phyloP scores from a whole-genome alignment of 2,329 filamentous ascomycete species.

The Hypoxylon sp. region DNA sequence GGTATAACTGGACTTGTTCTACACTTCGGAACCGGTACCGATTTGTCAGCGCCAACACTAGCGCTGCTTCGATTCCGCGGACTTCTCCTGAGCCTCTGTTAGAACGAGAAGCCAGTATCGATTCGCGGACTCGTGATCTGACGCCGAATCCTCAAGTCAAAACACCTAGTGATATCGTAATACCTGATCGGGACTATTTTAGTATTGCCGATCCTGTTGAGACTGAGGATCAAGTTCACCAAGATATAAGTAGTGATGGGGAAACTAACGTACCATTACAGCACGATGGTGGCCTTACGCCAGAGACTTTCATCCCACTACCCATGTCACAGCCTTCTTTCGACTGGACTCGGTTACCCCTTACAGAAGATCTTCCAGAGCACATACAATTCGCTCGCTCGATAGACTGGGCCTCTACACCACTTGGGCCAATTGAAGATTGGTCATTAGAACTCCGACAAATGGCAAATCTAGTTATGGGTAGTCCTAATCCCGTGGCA shows the following conservation, averaged over 20 bases:
- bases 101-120: conserved; percentile 57
- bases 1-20: conserved; percentile 78
- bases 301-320: conserved; percentile 41
- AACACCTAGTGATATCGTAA: conserved; percentile 55
- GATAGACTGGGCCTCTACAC: conserved; percentile 80
- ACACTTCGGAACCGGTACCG: conserved; percentile 78
- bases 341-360: conserved; percentile 83
- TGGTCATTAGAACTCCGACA: conserved; percentile 81
- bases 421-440: conserved; percentile 80
- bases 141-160: conserved; percentile 56
- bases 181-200: conserved; percentile 55
- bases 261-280: conserved; percentile 46
- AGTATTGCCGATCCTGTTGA: conserved; percentile 46
- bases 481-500: conserved; percentile 79
- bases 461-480: conserved; percentile 88
- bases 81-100: conserved; percentile 58
- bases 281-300: conserved; percentile 43
- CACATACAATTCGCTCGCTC: conserved; percentile 82
- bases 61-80: conserved; percentile 57
- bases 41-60: conserved; percentile 73
- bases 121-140: conserved; percentile 56
- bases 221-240: conserved; percentile 40
- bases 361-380: conserved; percentile 73
- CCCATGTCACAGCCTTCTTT: conserved; percentile 69
- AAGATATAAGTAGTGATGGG: conserved; percentile 44